These are phyloP conservation scores for Calocera cornea DNA, from an alignment of 768 basidiomycete species.

Conservation along the genomic window DNA sequence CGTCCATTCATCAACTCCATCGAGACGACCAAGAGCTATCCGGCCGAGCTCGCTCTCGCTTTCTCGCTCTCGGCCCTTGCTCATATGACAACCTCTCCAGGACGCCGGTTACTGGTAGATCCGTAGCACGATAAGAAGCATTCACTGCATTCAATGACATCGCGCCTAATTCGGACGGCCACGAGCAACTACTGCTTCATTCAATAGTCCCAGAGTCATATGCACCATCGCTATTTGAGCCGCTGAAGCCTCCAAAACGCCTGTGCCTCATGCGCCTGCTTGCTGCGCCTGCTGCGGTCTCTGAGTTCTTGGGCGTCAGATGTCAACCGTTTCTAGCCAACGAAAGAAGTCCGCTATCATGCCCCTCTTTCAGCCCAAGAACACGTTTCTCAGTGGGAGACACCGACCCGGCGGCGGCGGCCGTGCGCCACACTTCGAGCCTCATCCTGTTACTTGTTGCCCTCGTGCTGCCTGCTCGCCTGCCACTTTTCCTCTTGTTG, in stretches of 20 bases:
- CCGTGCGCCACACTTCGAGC: background rate
- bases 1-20: background rate
- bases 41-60: background rate
- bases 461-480: no score
- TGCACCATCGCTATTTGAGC: no score
- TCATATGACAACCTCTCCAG: background rate
- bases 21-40: background rate
- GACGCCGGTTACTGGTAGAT: background rate
- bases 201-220: no score
- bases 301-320: background rate
- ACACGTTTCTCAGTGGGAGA: background rate
- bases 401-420: background rate
- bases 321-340: background rate
- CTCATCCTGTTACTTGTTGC: no score
- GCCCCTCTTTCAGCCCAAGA: background rate
- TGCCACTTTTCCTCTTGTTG: no score
- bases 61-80: background rate
- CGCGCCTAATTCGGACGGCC: no score
- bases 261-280: background rate
- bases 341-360: background rate
- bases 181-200: no score
- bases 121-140: background rate
- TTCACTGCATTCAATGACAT: background rate
- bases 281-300: background rate
- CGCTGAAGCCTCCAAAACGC: background rate